Conservation (phyloP, 2,329 filamentous ascomycete genomes). For the Fusarium ambrosium region DNA sequence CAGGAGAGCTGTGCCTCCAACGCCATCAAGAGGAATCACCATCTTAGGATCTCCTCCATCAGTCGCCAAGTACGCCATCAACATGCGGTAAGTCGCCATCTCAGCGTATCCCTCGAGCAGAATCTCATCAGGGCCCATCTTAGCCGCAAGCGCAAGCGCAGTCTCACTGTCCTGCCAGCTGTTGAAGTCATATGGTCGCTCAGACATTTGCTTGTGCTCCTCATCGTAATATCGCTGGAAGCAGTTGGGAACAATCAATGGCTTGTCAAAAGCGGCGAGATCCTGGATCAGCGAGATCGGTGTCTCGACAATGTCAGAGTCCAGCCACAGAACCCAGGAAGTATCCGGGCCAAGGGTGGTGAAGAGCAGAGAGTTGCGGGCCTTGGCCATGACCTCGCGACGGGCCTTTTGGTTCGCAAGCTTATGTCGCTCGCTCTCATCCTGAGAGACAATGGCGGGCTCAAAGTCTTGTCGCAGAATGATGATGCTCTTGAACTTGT, state of each 20-base stretch:
- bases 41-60: constrained; percentile 68
- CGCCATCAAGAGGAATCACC: constrained; percentile 87
- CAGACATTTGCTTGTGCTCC: constrained; percentile 76
- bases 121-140: constrained; percentile 93
- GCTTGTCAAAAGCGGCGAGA: constrained; percentile 86
- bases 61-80: constrained; percentile 88
- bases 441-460: constrained; percentile 81
- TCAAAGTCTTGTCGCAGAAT: constrained; percentile 97
- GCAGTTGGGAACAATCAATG: constrained; percentile 96
- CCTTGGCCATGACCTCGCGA: constrained; percentile 90
- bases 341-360: constrained; percentile 92
- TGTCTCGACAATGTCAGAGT: constrained; percentile 91
- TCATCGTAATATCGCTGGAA: constrained; percentile 86
- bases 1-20: constrained; percentile 91
- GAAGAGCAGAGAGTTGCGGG: constrained; percentile 94
- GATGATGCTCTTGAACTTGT: constrained; percentile 91
- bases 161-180: constrained; percentile 93
- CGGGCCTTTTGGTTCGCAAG: constrained; percentile 89
- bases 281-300: constrained; percentile 90
- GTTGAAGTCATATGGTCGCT: constrained; percentile 96
- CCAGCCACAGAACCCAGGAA: constrained; percentile 97
- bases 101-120: constrained; percentile 93
- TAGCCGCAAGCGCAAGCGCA: constrained; percentile 79
- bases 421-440: constrained; percentile 91
- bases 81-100: constrained; percentile 88